Evolutionary conservation across 495 filamentous ascomycete species (phyloP), one percentile per base, ranked within the genome.

Genomic region (Margaritispora aquatica): DNA sequence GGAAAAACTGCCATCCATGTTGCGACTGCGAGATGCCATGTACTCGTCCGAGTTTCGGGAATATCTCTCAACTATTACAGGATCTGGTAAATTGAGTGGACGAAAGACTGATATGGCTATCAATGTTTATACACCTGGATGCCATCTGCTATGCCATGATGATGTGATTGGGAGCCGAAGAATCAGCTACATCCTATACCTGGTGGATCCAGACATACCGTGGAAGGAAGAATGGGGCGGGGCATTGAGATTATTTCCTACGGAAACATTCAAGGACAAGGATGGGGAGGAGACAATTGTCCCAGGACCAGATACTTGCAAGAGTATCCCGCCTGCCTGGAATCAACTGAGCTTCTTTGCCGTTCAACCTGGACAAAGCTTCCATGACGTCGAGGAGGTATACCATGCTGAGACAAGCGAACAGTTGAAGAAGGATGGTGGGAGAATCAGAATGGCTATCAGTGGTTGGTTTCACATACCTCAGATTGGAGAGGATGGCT

Each of bases 381-480:
- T 96, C 73, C 94, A 99, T 71, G 94, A 97, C 74, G 94, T 99
- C 52, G 93, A 97, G 74, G 94, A 99, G 71, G 95, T 99, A 17
- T 97, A 96, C 71, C 81, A 88, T 64, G 79, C 82, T 44, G 70
- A 73, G 47, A 73, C 62, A 31, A 73, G 75, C 67, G 69, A 73
- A 44, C 73, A 79, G 57, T 73, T 77, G 1, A 81, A 83, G 55
- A 81, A 82, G 59, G 80, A 87, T 31, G 85, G 85, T 46, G 79
- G 80, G 7, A 83, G 94, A 48, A 83, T 96, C 46, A 83, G 94
- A 56, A 97, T 97, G 91, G 94, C 94, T 24, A 97, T 99, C 63
- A 95, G 89, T 61, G 94, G 94, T n/a, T 99, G 94, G 94, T 99
- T 91, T 73, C 94, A 99, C 69, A 97, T 99, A 54, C 95, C 94